These are phyloP conservation scores for Blastobotrys elegans DNA, from an alignment of 1,139 yeast genomes.

Conservation along the genomic window DNA sequence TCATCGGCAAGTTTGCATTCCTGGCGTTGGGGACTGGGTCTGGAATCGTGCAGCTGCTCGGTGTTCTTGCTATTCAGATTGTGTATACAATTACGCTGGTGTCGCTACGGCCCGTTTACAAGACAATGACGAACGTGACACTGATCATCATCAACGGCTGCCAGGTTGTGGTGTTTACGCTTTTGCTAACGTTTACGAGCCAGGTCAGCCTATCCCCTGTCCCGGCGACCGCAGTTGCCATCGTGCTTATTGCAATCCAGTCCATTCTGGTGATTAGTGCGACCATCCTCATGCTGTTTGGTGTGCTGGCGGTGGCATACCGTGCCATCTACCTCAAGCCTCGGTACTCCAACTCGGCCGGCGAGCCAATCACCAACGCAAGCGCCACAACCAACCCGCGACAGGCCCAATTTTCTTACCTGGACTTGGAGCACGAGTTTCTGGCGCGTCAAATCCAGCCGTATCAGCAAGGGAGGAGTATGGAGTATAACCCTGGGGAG, in stretches of 20 bases:
- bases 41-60: conserved; percentile 5
- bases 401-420: not conserved
- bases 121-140: conserved; percentile 1
- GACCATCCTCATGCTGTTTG: conserved; percentile 2
- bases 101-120: not conserved
- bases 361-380: not conserved
- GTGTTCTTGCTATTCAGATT: not conserved
- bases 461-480: not conserved
- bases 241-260: conserved; percentile 4
- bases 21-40: conserved; percentile 1
- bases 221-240: not conserved
- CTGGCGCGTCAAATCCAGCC: not conserved
- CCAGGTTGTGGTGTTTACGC: not conserved
- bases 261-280: not conserved
- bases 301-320: not conserved
- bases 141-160: not conserved
- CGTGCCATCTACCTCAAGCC: not conserved
- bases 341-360: not conserved
- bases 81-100: not conserved
- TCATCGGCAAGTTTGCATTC: not conserved
- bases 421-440: conserved; percentile 1
- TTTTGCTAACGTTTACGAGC: not conserved
- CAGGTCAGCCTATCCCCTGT: not conserved
- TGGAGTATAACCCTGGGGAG: not conserved
- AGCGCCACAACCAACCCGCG: not conserved